These are phyloP conservation scores for Globisporangium heterothallicum DNA, from an alignment of 352 stramenopile species.

Conservation along the genomic window DNA sequence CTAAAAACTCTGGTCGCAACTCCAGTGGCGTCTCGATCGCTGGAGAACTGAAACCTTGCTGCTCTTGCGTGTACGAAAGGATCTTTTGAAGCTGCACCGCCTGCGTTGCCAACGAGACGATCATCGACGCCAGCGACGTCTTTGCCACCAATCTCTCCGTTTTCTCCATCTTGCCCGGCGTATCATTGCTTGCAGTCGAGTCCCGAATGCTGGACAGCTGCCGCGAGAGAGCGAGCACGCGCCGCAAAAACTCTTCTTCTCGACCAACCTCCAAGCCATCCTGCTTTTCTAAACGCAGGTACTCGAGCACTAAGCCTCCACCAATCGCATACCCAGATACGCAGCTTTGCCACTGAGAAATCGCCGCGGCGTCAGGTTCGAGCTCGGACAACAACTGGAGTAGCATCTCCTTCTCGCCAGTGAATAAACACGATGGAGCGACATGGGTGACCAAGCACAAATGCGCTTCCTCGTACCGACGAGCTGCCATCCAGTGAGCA, in stretches of 20 bases:
- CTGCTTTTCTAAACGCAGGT: slow-evolving; percentile 58
- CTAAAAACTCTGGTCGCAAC: slow-evolving; percentile 44
- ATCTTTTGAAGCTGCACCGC: slow-evolving; percentile 45
- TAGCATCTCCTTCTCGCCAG: slow-evolving; percentile 49
- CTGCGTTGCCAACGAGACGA: slow-evolving; percentile 49
- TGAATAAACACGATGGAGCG: slow-evolving; percentile 55
- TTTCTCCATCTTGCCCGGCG: slow-evolving; percentile 3
- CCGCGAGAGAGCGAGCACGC: slow-evolving; percentile 51
- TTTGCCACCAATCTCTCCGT: slow-evolving; percentile 30
- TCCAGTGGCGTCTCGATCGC: slow-evolving; percentile 27
- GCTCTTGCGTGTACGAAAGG: slow-evolving; percentile 43
- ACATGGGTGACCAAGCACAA: slow-evolving; percentile 51
- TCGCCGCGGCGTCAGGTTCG: slow-evolving; percentile 41
- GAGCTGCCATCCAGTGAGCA: slow-evolving; percentile 64
- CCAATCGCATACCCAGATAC: slow-evolving; percentile 41
- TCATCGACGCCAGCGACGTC: slow-evolving; percentile 59
- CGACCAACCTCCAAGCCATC: slow-evolving; percentile 44
- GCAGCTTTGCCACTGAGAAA: slow-evolving; percentile 62
- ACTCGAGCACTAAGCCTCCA: slow-evolving; percentile 63
- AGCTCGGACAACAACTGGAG: slow-evolving; percentile 49
- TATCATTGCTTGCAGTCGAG: slow-evolving; percentile 13
- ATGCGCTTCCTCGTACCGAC: slow-evolving; percentile 58
- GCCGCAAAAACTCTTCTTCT: slow-evolving; percentile 55
- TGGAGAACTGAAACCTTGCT: slow-evolving; percentile 19
- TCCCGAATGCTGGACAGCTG: slow-evolving; percentile 37